Evolutionary conservation across 2,329 filamentous ascomycete genomes (phyloP), one percentile per base, ranked within the genome.

Genomic region (Cercospora zeae-maydis): DNA sequence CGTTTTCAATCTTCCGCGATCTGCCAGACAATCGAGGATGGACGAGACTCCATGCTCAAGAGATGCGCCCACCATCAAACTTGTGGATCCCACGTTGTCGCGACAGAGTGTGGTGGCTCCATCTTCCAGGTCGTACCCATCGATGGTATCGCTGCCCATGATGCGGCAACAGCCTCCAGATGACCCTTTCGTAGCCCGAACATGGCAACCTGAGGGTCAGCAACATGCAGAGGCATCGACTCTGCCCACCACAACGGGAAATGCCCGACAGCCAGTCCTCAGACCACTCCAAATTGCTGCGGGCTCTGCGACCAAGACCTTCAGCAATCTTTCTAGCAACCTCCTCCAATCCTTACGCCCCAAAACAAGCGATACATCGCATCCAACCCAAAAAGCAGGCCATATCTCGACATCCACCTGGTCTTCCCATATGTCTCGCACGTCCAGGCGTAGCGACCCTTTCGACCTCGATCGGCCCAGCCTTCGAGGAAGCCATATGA

Each of bases 81-180:
- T 63, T 52, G 56, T 71, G 39, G 67, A 72, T 52, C 70, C 70
- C 1, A 58, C 63, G 8, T 61, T 69, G 8, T 73, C 71, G 7
- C 63, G 65, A 34, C 69, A 71, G 51, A 69, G 66, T 39, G 62
- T 69, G 4, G 58, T 66, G 13, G 66, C 68, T 13, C 71, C 66
- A 9, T 73, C 70, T 1, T 69, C 68, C 55, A 63, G 58, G 24
- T 72, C 70, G 3, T 70, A 70, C 55, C 65, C 64, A 10, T 73
- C 71, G 5, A 24, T 69, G 21, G 63, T 63, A 10, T 67, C 68
- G 16, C 58, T 66, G 30, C 66, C 65, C 5, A 62, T 67, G 30
- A 53, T 72, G 11, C 62, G 58, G 24, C 69, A 72, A 16, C 60
- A 67, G 30, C 62, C 69, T 19, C 68, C 67, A 3, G 71, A 73